Evolutionary conservation across 768 basidiomycete genomes (phyloP).

Genomic region (Pilatotrama ljubarskyi): DNA sequence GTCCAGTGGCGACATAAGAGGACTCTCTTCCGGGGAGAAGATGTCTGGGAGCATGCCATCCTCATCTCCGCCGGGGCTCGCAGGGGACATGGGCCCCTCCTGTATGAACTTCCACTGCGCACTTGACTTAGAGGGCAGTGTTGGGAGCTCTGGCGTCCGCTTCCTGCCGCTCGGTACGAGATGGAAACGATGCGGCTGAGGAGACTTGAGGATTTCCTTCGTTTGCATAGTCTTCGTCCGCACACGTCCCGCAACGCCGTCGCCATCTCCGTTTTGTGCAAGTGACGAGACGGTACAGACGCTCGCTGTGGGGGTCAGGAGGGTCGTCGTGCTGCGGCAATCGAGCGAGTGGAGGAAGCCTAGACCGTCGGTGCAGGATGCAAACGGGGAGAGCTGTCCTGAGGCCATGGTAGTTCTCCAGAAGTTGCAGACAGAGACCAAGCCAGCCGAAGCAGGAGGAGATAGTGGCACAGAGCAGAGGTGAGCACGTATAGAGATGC

Average conservation of each 20-base stretch:
- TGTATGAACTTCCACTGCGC: neutral
- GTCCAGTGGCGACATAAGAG: neutral
- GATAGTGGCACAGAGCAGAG: no score
- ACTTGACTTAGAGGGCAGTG: neutral
- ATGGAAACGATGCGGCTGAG: conserved; percentile 15
- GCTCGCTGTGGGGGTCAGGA: conserved; percentile 12
- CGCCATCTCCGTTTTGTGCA: neutral
- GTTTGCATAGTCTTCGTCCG: conserved; percentile 19
- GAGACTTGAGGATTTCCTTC: conserved; percentile 19
- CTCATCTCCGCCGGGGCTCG: no score
- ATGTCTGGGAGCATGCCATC: neutral
- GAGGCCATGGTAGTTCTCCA: conserved; percentile 1
- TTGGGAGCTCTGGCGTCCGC: neutral
- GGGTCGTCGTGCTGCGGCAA: conserved; percentile 1
- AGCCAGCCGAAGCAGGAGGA: no score
- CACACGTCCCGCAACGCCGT: neutral
- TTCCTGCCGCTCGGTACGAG: conserved; percentile 4
- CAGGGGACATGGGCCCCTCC: neutral
- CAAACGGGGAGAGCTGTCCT: conserved; percentile 7
- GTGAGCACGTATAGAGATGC: no score
- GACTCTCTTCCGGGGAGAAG: neutral
- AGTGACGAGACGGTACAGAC: conserved; percentile 14
- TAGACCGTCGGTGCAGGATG: conserved; percentile 12
- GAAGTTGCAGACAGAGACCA: neutral
- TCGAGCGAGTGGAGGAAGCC: conserved; percentile 9